A percentile compares a stretch with the other conserved stretches of the same genome.
Evolutionary conservation across 1,139 yeast species (phyloP).

Genomic region (Sugiyamaella grinbergsii): DNA sequence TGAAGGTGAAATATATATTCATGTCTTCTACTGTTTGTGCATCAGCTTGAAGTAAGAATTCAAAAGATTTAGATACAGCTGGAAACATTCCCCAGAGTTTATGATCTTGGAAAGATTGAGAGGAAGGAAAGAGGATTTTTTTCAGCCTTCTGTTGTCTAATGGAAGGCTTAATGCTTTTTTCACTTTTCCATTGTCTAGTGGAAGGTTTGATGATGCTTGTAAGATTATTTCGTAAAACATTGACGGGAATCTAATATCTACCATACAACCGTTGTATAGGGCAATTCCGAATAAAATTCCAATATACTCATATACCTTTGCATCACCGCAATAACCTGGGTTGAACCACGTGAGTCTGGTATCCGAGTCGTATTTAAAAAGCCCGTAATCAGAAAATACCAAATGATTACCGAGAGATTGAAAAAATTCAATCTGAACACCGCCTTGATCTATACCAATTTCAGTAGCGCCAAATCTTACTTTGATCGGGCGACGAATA

Average conservation of each 20-base stretch:
- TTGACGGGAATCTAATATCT: conserved; percentile 32
- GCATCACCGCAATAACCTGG: conserved; percentile 28
- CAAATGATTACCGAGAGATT: conserved; percentile 30
- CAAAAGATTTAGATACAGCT: conserved; percentile 1
- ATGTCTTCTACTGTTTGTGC: conserved; percentile 16
- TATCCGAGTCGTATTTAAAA: conserved; percentile 27
- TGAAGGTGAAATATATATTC: conserved; percentile 25
- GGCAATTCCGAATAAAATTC: conserved; percentile 37
- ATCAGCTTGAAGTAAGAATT: neutral
- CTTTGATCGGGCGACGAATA: conserved; percentile 33
- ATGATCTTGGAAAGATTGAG: neutral
- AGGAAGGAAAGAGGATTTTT: neutral
- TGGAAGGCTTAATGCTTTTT: conserved; percentile 9
- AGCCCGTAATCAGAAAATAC: conserved; percentile 24
- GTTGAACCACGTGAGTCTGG: conserved; percentile 32
- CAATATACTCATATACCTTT: conserved; percentile 29
- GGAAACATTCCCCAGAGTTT: conserved; percentile 9
- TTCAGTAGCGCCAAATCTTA: conserved; percentile 32
- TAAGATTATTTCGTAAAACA: conserved; percentile 28
- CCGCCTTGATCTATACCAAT: conserved; percentile 39
- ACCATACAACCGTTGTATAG: conserved; percentile 38
- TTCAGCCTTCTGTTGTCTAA: conserved; percentile 17
- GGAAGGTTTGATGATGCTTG: conserved; percentile 4
- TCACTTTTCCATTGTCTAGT: conserved; percentile 17
- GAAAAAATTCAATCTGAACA: conserved; percentile 38